phyloP scores from a whole-genome alignment of 257 asterid genomes.

The Nicotiana undulata region DNA sequence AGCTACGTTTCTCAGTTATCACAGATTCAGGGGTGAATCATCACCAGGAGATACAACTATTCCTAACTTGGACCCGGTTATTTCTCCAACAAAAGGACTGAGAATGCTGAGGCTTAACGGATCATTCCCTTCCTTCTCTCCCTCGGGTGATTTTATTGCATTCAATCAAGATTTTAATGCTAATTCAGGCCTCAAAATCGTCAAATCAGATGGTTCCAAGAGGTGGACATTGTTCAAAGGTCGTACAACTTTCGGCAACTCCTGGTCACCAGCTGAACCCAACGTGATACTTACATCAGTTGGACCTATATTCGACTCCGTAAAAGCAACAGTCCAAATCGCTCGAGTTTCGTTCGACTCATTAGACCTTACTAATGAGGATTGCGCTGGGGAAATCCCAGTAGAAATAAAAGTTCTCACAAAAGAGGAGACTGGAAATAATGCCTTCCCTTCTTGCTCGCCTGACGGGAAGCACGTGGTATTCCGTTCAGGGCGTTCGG shows the following conservation, averaged over 20 bases:
- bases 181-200: constrained; percentile 39
- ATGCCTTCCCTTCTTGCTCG: constrained; percentile 79
- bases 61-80: constrained; percentile 46
- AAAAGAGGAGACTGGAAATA: constrained; percentile 54
- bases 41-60: constrained; percentile 26
- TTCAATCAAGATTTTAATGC: constrained; percentile 38
- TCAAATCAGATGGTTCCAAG: constrained; percentile 62
- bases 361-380: constrained; percentile 19
- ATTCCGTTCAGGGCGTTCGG: constrained; percentile 72
- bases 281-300: constrained; percentile 59
- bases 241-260: constrained; percentile 42
- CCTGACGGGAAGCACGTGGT: constrained; percentile 70
- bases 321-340: constrained; percentile 42
- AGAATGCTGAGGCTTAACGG: constrained; percentile 61
- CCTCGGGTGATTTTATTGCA: constrained; percentile 53
- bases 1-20: constrained; percentile 45
- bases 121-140: constrained; percentile 59
- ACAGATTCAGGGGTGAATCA: constrained; percentile 61
- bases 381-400: constrained; percentile 15
- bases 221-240: constrained; percentile 47
- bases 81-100: constrained; percentile 39
- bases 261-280: constrained; percentile 67
- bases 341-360: constrained; percentile 62
- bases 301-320: constrained; percentile 62
- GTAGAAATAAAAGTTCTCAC: constrained; percentile 55